Evolutionary conservation across 768 basidiomycete species (phyloP).

Genomic region (Dacryopinax primogenitus): DNA sequence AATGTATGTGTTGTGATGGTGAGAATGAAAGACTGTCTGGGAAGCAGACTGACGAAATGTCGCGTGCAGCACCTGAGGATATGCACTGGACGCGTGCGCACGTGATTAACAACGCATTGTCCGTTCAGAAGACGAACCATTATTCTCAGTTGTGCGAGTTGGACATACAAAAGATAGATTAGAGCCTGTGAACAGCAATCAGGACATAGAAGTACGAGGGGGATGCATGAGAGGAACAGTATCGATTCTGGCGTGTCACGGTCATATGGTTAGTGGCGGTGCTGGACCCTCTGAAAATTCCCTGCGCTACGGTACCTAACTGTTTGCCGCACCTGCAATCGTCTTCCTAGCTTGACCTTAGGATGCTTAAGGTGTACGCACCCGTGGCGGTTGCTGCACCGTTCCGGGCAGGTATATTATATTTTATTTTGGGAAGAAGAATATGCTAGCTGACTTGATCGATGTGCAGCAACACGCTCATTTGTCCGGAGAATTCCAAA

Average conservation of each 20-base stretch:
- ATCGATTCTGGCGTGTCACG: neutral
- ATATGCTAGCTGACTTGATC: neutral
- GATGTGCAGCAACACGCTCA: neutral
- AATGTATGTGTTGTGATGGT: too few relatives aligned
- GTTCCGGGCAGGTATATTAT: neutral
- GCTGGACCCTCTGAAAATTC: slow-evolving; percentile 8
- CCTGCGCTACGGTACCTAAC: too few relatives aligned
- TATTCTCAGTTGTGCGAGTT: too few relatives aligned
- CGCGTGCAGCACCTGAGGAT: too few relatives aligned
- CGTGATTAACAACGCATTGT: too few relatives aligned
- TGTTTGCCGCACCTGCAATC: neutral
- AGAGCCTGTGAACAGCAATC: too few relatives aligned
- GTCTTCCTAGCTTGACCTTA: neutral
- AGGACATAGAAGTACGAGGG: neutral
- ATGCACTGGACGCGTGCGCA: too few relatives aligned
- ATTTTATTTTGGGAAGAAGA: neutral
- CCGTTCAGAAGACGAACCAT: too few relatives aligned
- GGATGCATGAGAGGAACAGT: too few relatives aligned
- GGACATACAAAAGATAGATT: too few relatives aligned
- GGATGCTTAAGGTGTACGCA: neutral
- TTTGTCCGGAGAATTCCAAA: neutral
- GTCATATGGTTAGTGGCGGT: neutral
- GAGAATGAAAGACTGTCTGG: too few relatives aligned
- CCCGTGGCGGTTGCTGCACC: neutral
- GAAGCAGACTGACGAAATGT: too few relatives aligned